Base-by-base conservation (phyloP, 1,284 basidiomycete genomes). In the Farysia itapuensis region DNA sequence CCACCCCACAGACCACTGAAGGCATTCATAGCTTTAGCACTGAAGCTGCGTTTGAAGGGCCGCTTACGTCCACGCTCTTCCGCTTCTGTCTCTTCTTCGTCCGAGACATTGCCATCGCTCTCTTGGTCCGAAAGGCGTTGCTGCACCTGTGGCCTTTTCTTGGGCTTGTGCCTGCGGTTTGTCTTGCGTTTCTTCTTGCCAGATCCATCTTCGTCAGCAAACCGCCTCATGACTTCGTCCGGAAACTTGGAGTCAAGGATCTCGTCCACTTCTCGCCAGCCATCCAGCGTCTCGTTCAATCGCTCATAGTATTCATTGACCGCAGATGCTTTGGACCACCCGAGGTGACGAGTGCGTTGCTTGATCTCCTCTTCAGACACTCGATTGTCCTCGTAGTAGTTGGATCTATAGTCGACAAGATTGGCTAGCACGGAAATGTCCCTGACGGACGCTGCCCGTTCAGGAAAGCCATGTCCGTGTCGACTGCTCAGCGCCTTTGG, bases 191-290 rank as follows among this genome's bases (percentile, higher is more conserved):
- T 43, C 11, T 57, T 47, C 12, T 32, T 31, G 4, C 35, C 25
- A 11, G 26, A 11, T 21, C 45, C 42, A 21, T 45, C 38, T 6
- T 60, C 50, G 30, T 14, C 52, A 5, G 21, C 47, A 40, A 74
- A 74, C 32, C 72, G 56, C 14, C 66, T 63, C 63, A 75, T 66
- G 22, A 75, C 72, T 35, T 75, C 70, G 23, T 56, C 61, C 3
- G 71, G 71, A 39, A 75, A 75, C 37, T 61, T 65, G 19, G 66
- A 70, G 41, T 75, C 73, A 32, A 75, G 59, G 39, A 75, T 70
- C 41, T 72, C 70, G 38, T 75, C 73, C 23, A 67, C 68, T 40
- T 74, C 70, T 20, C 72, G 53, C 71, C 69, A 74, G 1, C 67
- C 70, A 22, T 75, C 73, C 3, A 75, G 58, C 5, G 70, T 66